Base-by-base conservation (phyloP, 1,284 basidiomycete species). In the Cutaneotrichosporon spelunceum region DNA sequence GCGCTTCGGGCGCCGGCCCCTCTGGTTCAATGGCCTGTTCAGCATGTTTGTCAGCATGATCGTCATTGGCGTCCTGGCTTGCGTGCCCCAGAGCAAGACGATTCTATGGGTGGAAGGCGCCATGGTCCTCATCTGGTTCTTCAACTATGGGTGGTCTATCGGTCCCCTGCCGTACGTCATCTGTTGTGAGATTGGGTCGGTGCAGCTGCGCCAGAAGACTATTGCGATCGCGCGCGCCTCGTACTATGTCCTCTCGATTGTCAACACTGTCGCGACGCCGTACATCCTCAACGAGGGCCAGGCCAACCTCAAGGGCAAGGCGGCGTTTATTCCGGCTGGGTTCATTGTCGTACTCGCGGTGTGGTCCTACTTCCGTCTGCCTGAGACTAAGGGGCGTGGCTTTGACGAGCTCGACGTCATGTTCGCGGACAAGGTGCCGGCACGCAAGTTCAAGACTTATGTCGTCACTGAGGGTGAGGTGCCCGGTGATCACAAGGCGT, bases 121-220 rank as follows among this genome's bases (percentile, higher is more conserved):
- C 5, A 49, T 70, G 48, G 66, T 72, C 44, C 49, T 70, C 36
- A 13, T 56, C 65, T 60, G 67, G 57, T 62, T 67, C 39, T 63
- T 70, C 30, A 50, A 62, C 23, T 70, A 60, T 56, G 70, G 70
- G 61, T 56, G 67, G 34, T 70, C 73, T 11, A 59, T 70, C 57
- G 72, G 72, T 10, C 34, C 36, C 6, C 23, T 36, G 27, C 34
- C 77, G 59, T 81, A 62, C 42, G 60, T 59, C 53, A 64, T 81
- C 53, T 77, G 80, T 29, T 77, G 77, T 19, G 80, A 81, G 63
- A 71, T 77, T 24, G 67, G 72, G 0, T 79, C 79, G 60, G 79
- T 77, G 13, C 76, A 79, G 30, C 72, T 81, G 5, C 72, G 81
- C 52, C 73, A 77, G 53, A 83, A 83, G 71, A 79, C 82, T 3